These are phyloP conservation scores for Cercospora beticola DNA, from an alignment of 2,329 filamentous ascomycete genomes.

Conservation along the genomic window DNA sequence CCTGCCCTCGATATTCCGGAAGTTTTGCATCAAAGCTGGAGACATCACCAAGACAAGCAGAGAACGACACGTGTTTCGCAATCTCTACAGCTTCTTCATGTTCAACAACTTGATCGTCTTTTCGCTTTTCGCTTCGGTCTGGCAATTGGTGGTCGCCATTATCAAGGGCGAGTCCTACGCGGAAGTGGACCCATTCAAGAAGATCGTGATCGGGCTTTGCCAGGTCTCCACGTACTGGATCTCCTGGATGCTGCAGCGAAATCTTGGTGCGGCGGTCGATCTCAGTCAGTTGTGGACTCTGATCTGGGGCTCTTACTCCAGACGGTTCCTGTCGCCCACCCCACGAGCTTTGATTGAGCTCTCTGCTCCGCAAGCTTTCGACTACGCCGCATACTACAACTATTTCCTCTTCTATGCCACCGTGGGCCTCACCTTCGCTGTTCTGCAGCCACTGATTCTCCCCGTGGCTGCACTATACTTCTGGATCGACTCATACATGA, in stretches of 20 bases:
- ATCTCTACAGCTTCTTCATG: constrained; percentile 92
- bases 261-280: constrained; percentile 89
- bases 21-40: constrained; percentile 77
- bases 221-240: constrained; percentile 89
- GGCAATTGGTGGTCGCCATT: constrained; percentile 61
- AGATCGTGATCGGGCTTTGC: constrained; percentile 73
- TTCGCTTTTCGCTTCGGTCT: constrained; percentile 81
- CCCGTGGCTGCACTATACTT: constrained; percentile 90
- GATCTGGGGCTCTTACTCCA: constrained; percentile 78
- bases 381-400: constrained; percentile 97
- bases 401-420: constrained; percentile 95
- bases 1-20: constrained; percentile 87
- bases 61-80: constrained; percentile 85
- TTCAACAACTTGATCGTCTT: constrained; percentile 97
- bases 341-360: constrained; percentile 88
- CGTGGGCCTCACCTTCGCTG: constrained; percentile 79
- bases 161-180: constrained; percentile 58
- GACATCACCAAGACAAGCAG: constrained; percentile 90
- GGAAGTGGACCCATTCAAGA: constrained; percentile 60
- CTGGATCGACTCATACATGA: constrained; percentile 78
- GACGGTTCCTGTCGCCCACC: constrained; percentile 82
- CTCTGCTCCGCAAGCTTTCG: constrained; percentile 87
- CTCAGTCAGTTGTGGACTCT: constrained; percentile 85
- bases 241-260: constrained; percentile 87
- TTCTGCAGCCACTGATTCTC: constrained; percentile 82